Percentiles rank a stretch among this genome's conserved stretches.
phyloP scores from a whole-genome alignment of 1,139 yeast species.

The Candida neerlandica region DNA sequence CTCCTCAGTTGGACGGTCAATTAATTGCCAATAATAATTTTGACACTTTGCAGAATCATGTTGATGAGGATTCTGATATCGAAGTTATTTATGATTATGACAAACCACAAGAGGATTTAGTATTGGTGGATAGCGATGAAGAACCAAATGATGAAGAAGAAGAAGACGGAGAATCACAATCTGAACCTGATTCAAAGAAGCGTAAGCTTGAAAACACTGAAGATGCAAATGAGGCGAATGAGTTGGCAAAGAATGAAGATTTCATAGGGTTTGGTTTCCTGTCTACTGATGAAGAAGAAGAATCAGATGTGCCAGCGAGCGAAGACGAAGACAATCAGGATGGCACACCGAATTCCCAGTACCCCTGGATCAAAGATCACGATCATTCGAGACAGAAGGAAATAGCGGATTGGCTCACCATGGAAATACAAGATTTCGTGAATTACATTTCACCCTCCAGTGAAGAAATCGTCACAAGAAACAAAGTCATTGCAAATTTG shows the following conservation, averaged over 20 bases:
- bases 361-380: constrained; percentile 80
- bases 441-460: constrained; percentile 85
- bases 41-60: constrained; percentile 20
- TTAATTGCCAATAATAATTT: constrained; percentile 21
- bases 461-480: constrained; percentile 71
- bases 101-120: constrained; percentile 18
- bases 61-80: constrained; percentile 27
- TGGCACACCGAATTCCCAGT: constrained; percentile 34
- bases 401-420: constrained; percentile 84
- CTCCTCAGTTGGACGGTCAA: constrained; percentile 9
- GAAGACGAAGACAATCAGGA: constrained; percentile 29
- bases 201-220: constrained; percentile 12
- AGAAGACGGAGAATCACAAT: constrained; percentile 18
- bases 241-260: constrained; percentile 53
- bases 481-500: constrained; percentile 63
- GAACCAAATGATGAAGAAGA: constrained; percentile 18
- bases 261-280: constrained; percentile 64
- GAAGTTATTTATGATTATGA: constrained; percentile 23
- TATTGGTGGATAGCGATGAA: constrained; percentile 30
- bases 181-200: constrained; percentile 17
- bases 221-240: constrained; percentile 20
- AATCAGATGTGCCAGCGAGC: constrained; percentile 27
- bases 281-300: constrained; percentile 42
- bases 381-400: constrained; percentile 75
- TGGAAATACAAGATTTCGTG: constrained; percentile 86